phyloP scores from a whole-genome alignment of 176 grass and related monocot genomes.

The Themeda triandra region DNA sequence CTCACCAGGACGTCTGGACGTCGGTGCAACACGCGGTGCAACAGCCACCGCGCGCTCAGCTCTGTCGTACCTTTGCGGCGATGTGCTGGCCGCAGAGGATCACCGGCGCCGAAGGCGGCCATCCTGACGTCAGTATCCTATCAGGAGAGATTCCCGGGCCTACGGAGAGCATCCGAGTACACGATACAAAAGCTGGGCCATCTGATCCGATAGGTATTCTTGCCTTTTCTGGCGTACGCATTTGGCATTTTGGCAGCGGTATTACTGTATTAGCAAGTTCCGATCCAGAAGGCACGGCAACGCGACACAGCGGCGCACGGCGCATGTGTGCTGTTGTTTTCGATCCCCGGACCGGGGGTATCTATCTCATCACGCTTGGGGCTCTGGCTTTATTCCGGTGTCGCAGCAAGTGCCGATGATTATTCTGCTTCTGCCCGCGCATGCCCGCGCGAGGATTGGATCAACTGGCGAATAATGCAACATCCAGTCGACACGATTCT shows the following conservation, averaged over 20 bases:
- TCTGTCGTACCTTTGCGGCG: background rate
- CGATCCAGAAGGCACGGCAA: background rate
- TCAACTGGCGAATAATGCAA: no score
- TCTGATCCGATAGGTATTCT: constrained; percentile 5
- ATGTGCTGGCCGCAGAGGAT: constrained; percentile 2
- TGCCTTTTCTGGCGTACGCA: background rate
- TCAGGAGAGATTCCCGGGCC: background rate
- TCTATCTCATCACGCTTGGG: no score
- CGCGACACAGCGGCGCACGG: no score
- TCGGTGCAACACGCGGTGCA: background rate
- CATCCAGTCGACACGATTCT: background rate
- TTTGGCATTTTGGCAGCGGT: background rate
- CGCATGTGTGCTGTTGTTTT: background rate
- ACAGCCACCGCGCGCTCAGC: background rate
- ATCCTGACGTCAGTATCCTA: background rate
- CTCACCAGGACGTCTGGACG: background rate
- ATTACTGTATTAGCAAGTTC: background rate
- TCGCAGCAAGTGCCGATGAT: background rate
- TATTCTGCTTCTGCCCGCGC: background rate
- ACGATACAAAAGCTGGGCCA: background rate
- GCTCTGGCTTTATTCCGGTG: no score
- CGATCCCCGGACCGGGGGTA: background rate
- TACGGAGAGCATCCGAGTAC: background rate
- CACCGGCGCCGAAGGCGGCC: background rate
- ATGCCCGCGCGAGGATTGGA: no score